phyloP scores from a whole-genome alignment of 208 protist genomes.

The Crithidia sp. region DNA sequence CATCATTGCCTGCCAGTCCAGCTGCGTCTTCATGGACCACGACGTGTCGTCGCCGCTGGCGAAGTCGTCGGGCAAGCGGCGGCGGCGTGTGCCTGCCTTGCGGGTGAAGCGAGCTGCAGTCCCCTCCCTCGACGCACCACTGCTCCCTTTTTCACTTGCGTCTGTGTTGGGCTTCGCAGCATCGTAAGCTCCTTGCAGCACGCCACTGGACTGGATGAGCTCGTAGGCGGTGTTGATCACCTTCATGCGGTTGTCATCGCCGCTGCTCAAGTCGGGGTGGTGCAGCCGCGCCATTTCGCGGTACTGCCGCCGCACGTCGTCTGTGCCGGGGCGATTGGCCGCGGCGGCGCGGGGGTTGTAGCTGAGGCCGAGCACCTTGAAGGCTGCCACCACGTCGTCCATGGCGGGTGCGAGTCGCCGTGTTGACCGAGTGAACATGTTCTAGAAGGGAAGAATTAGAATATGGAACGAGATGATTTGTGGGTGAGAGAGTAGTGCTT shows the following conservation, averaged over 20 bases:
- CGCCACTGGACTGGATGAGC: conserved; percentile 73
- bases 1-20: conserved; percentile 82
- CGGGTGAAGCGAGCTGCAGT: conserved; percentile 39
- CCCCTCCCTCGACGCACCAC: background rate
- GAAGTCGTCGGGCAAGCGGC: conserved; percentile 82
- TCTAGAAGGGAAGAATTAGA: background rate
- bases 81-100: conserved; percentile 54
- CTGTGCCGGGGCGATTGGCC: conserved; percentile 34
- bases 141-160: no score
- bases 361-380: conserved; percentile 74
- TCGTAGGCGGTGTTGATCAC: conserved; percentile 92
- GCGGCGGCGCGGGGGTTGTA: conserved; percentile 37
- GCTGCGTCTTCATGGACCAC: conserved; percentile 80
- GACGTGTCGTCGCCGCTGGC: conserved; percentile 75
- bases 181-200: conserved; percentile 36
- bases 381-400: conserved; percentile 67
- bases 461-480: no score
- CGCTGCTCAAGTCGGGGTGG: conserved; percentile 89
- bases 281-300: conserved; percentile 83
- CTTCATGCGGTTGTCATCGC: conserved; percentile 87
- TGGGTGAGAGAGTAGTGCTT: no score
- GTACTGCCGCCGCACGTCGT: conserved; percentile 81
- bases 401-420: conserved; percentile 24
- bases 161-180: background rate
- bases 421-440: background rate